phyloP scores from a whole-genome alignment of 192 early-diverging fungal genomes.

The Chytriomyces sp. region DNA sequence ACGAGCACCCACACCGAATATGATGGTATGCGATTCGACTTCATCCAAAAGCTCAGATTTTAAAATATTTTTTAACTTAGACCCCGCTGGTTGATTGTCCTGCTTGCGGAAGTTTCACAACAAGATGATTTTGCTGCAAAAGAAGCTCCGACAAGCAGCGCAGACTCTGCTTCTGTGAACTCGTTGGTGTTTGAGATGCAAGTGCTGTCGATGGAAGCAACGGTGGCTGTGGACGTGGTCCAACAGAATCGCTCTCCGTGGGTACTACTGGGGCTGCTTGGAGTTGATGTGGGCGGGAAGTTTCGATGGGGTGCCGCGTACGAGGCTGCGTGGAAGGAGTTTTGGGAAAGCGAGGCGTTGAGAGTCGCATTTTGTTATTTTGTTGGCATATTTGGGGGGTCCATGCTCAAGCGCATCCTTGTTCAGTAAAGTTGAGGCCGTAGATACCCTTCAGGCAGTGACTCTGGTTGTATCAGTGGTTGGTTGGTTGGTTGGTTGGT shows the following conservation, averaged over 20 bases:
- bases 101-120: background rate
- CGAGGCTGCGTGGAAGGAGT: slow-evolving; percentile 5
- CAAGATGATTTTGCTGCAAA: background rate
- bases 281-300: background rate
- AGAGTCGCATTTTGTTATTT: too few species aligned
- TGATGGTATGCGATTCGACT: background rate
- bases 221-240: background rate
- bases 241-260: slow-evolving; percentile 4
- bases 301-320: slow-evolving; percentile 9
- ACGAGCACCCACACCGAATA: background rate
- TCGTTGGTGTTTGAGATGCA: background rate
- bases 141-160: background rate
- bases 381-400: too few species aligned
- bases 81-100: background rate
- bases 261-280: slow-evolving; percentile 15
- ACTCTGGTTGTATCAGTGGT: too few species aligned
- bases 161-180: background rate
- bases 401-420: background rate
- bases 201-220: slow-evolving; percentile 1
- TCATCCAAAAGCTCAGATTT: too few species aligned
- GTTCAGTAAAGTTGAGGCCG: background rate
- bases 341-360: slow-evolving; percentile 4
- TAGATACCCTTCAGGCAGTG: background rate
- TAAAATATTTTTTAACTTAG: too few species aligned
- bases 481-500: too few species aligned